Evolutionary conservation across 257 asterid species (phyloP), one percentile per base, ranked within the genome.

Genomic region (Dorcoceras hygrometricum): DNA sequence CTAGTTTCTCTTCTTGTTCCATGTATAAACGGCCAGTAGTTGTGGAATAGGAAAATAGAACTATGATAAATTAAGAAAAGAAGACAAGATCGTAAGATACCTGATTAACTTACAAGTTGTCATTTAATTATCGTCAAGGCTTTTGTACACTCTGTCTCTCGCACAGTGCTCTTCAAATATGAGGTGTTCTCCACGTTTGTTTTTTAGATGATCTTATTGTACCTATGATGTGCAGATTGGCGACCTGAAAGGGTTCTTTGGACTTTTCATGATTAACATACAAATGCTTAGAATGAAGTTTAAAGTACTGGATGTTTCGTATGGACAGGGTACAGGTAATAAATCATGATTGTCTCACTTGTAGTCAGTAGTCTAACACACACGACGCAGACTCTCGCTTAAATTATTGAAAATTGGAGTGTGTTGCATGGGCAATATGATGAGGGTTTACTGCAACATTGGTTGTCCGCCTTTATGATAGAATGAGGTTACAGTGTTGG

Each of bases 241-340:
- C 63, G 99, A 94, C 74, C 73, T 90, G 67, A 94, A 94, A 76
- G 99, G 97, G 54, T 59, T 94, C 50, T 85, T 80, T 68, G 99
- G 99, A 71, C 83, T 94, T 62, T 65, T 85, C 79, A 81, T 72
- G 84, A 95, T 85, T 32, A 68, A 72, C 73, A 73, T 94, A 82
- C 88, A 83, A 70, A 46, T 76, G 78, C 90, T 94, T 27, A 84
- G 97, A 75, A 74, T 78, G 69, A 90, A 88, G 81, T 80, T 90
- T 60, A 85, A 90, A 83, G 93, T 88, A 56, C 73, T 90, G 69
- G 99, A 94, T 76, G 7, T 62, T 59, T 70, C 92, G 72, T 88
- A 82, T 72, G 99, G 99, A 63, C 2, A 6, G 26, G 87, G 95
- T 76, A 88, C 97, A 73, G 99, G 99, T 94, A 76, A 29, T 76